A percentile compares a stretch with the other conserved stretches of the same genome.
Conservation (phyloP, 2,329 filamentous ascomycete genomes). For the Rutstroemia sp. region DNA sequence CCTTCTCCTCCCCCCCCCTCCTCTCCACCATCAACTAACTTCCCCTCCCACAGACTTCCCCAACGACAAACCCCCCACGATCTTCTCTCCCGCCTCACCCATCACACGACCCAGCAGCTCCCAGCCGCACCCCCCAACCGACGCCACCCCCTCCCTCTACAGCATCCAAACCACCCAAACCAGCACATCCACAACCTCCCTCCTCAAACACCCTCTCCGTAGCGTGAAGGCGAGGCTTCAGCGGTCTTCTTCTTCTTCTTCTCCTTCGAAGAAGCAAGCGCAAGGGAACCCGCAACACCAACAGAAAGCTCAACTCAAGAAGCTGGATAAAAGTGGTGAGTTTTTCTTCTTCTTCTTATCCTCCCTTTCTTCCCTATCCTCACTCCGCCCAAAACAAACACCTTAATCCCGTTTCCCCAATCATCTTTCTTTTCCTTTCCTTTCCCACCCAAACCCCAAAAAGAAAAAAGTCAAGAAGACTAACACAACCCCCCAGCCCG, state of each 20-base stretch:
- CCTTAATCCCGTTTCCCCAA: no score
- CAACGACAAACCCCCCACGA: conserved; percentile 18
- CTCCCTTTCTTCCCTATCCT: no score
- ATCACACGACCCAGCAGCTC: conserved; percentile 8
- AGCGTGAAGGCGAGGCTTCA: not conserved
- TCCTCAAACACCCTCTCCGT: conserved; percentile 15
- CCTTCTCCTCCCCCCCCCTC: not conserved
- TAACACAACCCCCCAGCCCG: not conserved
- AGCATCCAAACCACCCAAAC: conserved; percentile 20
- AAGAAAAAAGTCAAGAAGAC: not conserved
- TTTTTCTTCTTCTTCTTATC: no score
- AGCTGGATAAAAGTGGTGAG: not conserved
- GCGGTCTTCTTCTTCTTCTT: not conserved
- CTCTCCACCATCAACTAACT: not conserved
- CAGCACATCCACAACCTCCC: conserved; percentile 16
- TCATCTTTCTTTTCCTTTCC: no score
- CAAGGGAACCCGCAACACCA: no score
- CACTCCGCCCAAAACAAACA: no score
- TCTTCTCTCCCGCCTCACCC: conserved; percentile 22
- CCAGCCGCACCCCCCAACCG: not conserved
- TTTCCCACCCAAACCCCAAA: not conserved
- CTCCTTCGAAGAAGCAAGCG: no score
- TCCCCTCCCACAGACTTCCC: conserved; percentile 13
- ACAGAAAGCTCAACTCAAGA: not conserved
- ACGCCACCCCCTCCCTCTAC: conserved; percentile 19